Conservation (phyloP, 257 asterid species). For the Solanum gandarillasii region DNA sequence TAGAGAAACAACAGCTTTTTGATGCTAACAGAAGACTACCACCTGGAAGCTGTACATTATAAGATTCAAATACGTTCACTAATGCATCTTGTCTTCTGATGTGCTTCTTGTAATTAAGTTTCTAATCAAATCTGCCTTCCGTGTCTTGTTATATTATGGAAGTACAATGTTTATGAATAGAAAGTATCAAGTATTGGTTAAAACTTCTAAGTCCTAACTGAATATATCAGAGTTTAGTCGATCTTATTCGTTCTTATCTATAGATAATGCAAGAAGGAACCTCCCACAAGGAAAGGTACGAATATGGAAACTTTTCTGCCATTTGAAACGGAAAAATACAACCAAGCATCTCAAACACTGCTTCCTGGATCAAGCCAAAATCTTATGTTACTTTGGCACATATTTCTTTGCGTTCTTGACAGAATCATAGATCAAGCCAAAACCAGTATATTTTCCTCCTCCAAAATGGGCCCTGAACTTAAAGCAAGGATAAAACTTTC, state of each 20-base stretch:
- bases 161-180: neutral
- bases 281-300: neutral
- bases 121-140: neutral
- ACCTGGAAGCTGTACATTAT: too few relatives aligned
- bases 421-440: slow-evolving; percentile 74
- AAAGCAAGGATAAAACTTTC: slow-evolving; percentile 2
- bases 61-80: too few relatives aligned
- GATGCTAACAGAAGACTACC: too few relatives aligned
- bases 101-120: neutral
- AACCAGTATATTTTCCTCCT: slow-evolving; percentile 74
- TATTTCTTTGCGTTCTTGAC: slow-evolving; percentile 68
- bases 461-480: slow-evolving; percentile 76
- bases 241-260: neutral
- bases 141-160: neutral
- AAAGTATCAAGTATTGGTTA: too few relatives aligned
- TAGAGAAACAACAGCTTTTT: too few relatives aligned
- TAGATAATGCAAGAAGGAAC: neutral
- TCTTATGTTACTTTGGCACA: slow-evolving; percentile 46
- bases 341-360: neutral
- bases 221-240: neutral
- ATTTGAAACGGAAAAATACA: neutral
- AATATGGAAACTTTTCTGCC: neutral
- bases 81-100: neutral
- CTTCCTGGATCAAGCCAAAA: too few relatives aligned
- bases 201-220: too few relatives aligned